Evolutionary conservation across 352 stramenopile genomes (phyloP), one percentile per base, ranked within the genome.

Genomic region (Elongisporangium undulatum): DNA sequence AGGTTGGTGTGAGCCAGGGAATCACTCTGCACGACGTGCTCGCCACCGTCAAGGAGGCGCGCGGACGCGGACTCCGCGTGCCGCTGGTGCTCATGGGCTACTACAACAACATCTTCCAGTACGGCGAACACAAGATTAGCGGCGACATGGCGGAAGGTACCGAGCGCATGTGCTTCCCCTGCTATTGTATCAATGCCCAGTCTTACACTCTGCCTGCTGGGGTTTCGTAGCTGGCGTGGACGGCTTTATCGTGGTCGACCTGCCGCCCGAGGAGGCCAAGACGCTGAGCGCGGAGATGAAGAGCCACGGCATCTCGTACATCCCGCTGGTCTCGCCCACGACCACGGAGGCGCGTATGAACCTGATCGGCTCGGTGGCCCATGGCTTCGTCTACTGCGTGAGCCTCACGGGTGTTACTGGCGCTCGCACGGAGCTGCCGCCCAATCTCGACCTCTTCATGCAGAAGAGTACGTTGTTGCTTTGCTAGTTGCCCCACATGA

Each of bases 51-150:
- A 92, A 87, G 56, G 77, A 94, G 61, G 92, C 94, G 23, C 90
- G 97, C 39, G 60, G 56, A 17, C 85, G 92, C 73, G 97, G 97
- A 15, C 81, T 99, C 12, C 95, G 75, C 12, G 85, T 96, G 29
- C 97, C 97, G 17, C 90, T 99, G 29, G 94, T 99, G 61, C 90
- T 99, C 51, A 99, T 99, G 97, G 97, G 97, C 49, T 95, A 99
- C 84, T 98, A 98, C 83, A 99, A 99, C 81, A 98, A 98, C 56
- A 97, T 99, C 62, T 69, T 98, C 58, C 93, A 98, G 71, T 99
- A 98, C 69, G 97, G 96, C 13, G 84, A 98, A 56, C 85, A 97
- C 48, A 92, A 93, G 59, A 87, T 99, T 49, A 93, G 84, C 62
- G 63, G 68, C 48, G 84, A 92, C 52, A 74, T 83, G 29, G 72